phyloP scores from a whole-genome alignment of 2,329 filamentous ascomycete genomes.

The Trichophyton benhamiae region DNA sequence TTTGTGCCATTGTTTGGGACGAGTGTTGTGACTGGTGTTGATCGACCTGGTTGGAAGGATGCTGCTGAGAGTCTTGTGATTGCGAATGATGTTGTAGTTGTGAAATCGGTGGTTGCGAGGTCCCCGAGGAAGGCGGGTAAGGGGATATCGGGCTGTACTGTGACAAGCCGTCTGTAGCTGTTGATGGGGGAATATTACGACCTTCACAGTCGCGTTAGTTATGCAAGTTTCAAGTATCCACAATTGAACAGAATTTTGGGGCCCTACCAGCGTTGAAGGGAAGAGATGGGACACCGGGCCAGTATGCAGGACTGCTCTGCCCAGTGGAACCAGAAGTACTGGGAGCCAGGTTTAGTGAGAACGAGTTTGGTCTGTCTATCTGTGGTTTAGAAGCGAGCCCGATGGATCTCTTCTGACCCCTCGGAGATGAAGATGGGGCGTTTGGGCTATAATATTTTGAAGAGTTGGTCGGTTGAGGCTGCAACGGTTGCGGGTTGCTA shows the following conservation, averaged over 20 bases:
- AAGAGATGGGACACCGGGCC: conserved; percentile 49
- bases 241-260: conserved; percentile 35
- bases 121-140: conserved; percentile 47
- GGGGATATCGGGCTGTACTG: conserved; percentile 54
- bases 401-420: not conserved
- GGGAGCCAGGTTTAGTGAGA: conserved; percentile 2
- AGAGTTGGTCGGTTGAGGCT: conserved; percentile 19
- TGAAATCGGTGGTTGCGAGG: conserved; percentile 24
- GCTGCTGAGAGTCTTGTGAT: conserved; percentile 19
- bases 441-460: conserved; percentile 34
- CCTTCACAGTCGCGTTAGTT: conserved; percentile 38
- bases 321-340: conserved; percentile 13
- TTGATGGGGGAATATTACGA: conserved; percentile 44
- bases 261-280: conserved; percentile 38
- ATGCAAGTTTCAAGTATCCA: conserved; percentile 41
- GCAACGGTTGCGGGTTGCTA: conserved; percentile 46
- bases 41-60: conserved; percentile 3
- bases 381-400: not conserved
- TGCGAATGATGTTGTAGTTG: conserved; percentile 20
- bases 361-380: not conserved
- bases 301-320: conserved; percentile 40
- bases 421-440: not conserved
- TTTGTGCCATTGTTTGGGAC: conserved; percentile 32
- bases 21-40: conserved; percentile 18
- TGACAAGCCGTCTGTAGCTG: conserved; percentile 50